A percentile compares a stretch with the other conserved stretches of the same genome.
These are phyloP conservation scores for Zymoseptoria passerinii DNA, from an alignment of 2,329 filamentous ascomycete genomes.

Conservation along the genomic window DNA sequence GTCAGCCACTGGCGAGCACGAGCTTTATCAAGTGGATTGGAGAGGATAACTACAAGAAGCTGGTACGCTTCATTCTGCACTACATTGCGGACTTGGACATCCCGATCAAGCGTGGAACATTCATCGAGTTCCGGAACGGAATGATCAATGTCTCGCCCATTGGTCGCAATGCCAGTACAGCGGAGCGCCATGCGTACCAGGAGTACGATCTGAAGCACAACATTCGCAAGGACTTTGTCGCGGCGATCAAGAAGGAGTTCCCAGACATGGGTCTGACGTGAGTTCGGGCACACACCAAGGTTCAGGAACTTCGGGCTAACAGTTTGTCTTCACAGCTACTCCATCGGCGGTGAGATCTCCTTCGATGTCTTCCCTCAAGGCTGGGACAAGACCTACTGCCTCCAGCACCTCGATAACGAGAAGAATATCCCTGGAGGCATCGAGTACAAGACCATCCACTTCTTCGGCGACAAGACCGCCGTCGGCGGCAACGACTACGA, in stretches of 20 bases:
- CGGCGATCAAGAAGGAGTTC: slow-evolving; percentile 70
- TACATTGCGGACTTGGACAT: slow-evolving; percentile 79
- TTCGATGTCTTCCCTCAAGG: slow-evolving; percentile 96
- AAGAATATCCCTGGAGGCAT: slow-evolving; percentile 57
- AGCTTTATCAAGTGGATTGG: slow-evolving; percentile 91
- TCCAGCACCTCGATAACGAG: slow-evolving; percentile 77
- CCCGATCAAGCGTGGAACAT: slow-evolving; percentile 74
- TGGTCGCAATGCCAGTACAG: slow-evolving; percentile 72
- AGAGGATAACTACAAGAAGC: slow-evolving; percentile 73
- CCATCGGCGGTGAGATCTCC: slow-evolving; percentile 93
- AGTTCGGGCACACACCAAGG: slow-evolving; percentile 30
- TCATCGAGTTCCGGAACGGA: slow-evolving; percentile 82
- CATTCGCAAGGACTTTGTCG: slow-evolving; percentile 69
- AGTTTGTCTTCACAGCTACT: slow-evolving; percentile 53
- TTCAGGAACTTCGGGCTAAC: neutral
- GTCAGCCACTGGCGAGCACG: slow-evolving; percentile 63
- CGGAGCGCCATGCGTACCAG: slow-evolving; percentile 77
- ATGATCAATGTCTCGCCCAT: slow-evolving; percentile 83
- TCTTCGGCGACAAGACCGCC: slow-evolving; percentile 95
- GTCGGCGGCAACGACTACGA: slow-evolving; percentile 92
- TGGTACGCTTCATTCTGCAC: slow-evolving; percentile 67
- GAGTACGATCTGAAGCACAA: slow-evolving; percentile 70
- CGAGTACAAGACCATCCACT: slow-evolving; percentile 81
- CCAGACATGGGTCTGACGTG: slow-evolving; percentile 75
- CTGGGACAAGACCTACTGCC: slow-evolving; percentile 98